Evolutionary conservation across 495 filamentous ascomycete genomes (phyloP), one percentile per base, ranked within the genome.

Genomic region (Neurospora terricola): DNA sequence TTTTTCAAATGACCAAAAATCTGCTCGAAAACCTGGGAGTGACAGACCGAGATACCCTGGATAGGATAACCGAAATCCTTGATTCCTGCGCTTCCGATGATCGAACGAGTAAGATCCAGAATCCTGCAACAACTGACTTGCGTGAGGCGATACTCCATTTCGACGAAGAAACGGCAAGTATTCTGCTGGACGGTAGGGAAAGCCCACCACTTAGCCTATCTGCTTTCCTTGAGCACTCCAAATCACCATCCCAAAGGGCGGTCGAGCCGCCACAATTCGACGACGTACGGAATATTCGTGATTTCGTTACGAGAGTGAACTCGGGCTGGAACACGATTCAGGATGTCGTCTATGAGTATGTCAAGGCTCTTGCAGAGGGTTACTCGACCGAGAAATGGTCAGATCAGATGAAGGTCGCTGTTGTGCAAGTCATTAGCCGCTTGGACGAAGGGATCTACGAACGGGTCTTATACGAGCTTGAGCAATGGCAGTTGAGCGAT

Each of bases 151-250:
- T 87, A 8, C 71, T 78, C 0, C 77, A 79, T 23, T 87, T 85
- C 59, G 80, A 83, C 48, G 82, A 84, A 10, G 81, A 85, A 18
- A 78, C 74, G 3, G 84, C 82, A 1, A 79, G 80, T 38, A 77
- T 86, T 1, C 71, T 87, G 10, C 70, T 87, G 16, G 82, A 75
- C 71, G 83, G 84, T 70, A 82, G 81, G 69, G 83, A 85, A 27
- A 72, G 77, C 1, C 78, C 84, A 2, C 72, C 83, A 39, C 77
- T 86, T 5, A 83, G 83, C 27, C 82, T 95, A 11, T 87, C 91
- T 16, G 89, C 92, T 5, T 96, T 97, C 73, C 85, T 95, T 6
- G 92, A 94, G 70, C 90, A 94, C 76, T 90, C 93, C 2, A 92
- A 91, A 71, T 86, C 89, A 14, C 86, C 87, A 12, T 81, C 85